A percentile compares a stretch with the other conserved stretches of the same genome.
These are phyloP conservation scores for Capronia epimyces DNA, from an alignment of 2,329 filamentous ascomycete genomes.

Conservation along the genomic window DNA sequence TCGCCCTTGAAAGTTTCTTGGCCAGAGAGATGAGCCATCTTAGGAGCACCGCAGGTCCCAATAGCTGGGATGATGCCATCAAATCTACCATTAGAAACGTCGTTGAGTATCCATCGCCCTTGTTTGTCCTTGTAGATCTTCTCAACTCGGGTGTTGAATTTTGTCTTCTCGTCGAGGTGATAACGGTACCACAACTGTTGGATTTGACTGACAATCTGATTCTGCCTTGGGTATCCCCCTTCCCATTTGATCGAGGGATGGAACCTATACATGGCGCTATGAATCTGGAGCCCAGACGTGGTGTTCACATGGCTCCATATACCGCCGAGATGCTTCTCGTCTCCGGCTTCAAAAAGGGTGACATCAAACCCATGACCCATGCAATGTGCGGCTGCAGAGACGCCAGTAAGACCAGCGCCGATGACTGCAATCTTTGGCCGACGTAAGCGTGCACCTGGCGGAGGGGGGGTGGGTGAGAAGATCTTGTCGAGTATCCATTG, in stretches of 20 bases:
- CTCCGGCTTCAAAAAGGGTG: slow-evolving; percentile 68
- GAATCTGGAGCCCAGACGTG: slow-evolving; percentile 75
- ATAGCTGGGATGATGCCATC: slow-evolving; percentile 74
- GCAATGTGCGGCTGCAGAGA: slow-evolving; percentile 75
- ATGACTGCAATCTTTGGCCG: slow-evolving; percentile 65
- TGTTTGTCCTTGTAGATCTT: slow-evolving; percentile 63
- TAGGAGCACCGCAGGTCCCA: slow-evolving; percentile 73
- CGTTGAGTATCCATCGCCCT: slow-evolving; percentile 73
- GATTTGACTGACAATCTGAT: slow-evolving; percentile 70
- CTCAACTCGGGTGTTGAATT: slow-evolving; percentile 64
- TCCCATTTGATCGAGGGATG: slow-evolving; percentile 72
- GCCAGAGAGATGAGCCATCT: slow-evolving; percentile 65
- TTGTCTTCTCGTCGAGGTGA: slow-evolving; percentile 62
- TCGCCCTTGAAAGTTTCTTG: slow-evolving; percentile 66
- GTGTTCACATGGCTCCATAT: slow-evolving; percentile 84
- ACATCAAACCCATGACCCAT: slow-evolving; percentile 82
- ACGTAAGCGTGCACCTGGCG: slow-evolving; percentile 51
- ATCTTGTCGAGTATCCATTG: slow-evolving; percentile 61
- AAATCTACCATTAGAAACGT: slow-evolving; percentile 63
- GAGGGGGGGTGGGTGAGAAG: slow-evolving; percentile 65
- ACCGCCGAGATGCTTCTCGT: slow-evolving; percentile 62
- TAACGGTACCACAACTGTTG: slow-evolving; percentile 69
- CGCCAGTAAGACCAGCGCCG: slow-evolving; percentile 66
- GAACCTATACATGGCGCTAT: slow-evolving; percentile 83
- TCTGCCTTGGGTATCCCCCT: slow-evolving; percentile 68